Base-by-base conservation (phyloP, 495 filamentous ascomycete genomes). In the Penicillium lividum region DNA sequence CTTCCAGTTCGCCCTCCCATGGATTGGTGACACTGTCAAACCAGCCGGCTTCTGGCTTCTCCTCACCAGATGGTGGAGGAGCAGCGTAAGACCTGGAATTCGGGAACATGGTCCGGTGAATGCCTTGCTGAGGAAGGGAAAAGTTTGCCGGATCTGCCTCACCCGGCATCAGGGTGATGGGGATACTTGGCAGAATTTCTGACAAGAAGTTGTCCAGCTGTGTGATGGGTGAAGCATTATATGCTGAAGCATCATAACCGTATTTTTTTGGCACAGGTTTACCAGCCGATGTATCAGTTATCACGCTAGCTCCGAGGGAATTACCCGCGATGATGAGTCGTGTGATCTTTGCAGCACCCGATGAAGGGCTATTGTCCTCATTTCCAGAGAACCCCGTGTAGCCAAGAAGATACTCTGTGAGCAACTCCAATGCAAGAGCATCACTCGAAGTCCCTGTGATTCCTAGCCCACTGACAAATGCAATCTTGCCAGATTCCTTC, bases 1-100 rank as follows among this genome's bases (percentile, higher is more conserved):
- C 95, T 38, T 94, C 92, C 0, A 98, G 73, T 65, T 94, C 89
- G 29, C 84, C 91, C 56, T 93, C 89, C 87, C 89, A 96, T 0
- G 94, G 94, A 68, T 99, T 99, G 42, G 94, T 97, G 40, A 91
- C 91, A 42, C 81, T 83, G 73, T 97, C 90, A 53, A 98, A 88
- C 88, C 91, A 96, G 30, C 89, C 84, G 0, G 81, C 75, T 51
- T 86, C 82, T 18, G 72, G 66, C 30, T 72, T 72, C 29, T 72
- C 67, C 6, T 76, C 72, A 0, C 62, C 77, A 7, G 84, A 80
- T 15, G 73, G 66, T 13, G 82, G 76, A 25, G 83, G 76, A 25
- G 76, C 63, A 31, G 69, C 73, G 66, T 91, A 98, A 27, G 80
- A 75, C 61, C 92, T 78, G 22, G 90, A 78, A 13, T 83, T 80